Evolutionary conservation across 768 basidiomycete genomes (phyloP).

Genomic region (Boletales sp.): DNA sequence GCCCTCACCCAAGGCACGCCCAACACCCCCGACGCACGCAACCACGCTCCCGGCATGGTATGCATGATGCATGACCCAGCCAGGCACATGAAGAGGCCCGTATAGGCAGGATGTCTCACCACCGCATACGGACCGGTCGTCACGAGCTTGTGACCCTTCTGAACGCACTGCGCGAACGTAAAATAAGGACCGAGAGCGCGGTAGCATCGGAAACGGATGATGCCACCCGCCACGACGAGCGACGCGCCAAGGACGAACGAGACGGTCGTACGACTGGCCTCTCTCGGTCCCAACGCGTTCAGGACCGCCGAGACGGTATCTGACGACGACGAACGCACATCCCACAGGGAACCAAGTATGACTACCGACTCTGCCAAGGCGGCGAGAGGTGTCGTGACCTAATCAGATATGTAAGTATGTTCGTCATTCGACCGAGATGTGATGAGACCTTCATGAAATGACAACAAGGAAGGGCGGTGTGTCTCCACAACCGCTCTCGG

Average conservation of each 20-base stretch:
- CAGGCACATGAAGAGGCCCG: conserved; percentile 1
- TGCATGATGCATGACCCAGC: neutral
- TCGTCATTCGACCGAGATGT: neutral
- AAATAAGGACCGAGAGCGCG: conserved; percentile 18
- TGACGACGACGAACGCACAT: neutral
- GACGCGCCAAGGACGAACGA: conserved; percentile 6
- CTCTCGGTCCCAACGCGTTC: conserved; percentile 6
- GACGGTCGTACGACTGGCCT: conserved; percentile 1
- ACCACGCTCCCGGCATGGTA: neutral
- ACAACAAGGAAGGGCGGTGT: neutral
- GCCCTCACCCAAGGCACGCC: neutral
- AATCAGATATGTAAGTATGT: neutral
- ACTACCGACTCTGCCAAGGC: neutral
- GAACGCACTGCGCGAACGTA: conserved; percentile 18
- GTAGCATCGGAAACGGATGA: conserved; percentile 6
- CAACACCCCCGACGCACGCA: conserved; percentile 3
- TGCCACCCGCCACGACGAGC: conserved; percentile 1
- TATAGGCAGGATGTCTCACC: conserved; percentile 30
- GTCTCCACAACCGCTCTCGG: conserved; percentile 5
- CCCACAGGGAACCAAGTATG: neutral
- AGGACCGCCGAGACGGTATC: neutral
- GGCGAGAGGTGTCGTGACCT: neutral
- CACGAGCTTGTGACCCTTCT: conserved; percentile 20
- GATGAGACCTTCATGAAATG: neutral
- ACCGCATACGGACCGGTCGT: conserved; percentile 26